phyloP scores from a whole-genome alignment of 2,329 filamentous ascomycete genomes.

The Scedosporium boydii region DNA sequence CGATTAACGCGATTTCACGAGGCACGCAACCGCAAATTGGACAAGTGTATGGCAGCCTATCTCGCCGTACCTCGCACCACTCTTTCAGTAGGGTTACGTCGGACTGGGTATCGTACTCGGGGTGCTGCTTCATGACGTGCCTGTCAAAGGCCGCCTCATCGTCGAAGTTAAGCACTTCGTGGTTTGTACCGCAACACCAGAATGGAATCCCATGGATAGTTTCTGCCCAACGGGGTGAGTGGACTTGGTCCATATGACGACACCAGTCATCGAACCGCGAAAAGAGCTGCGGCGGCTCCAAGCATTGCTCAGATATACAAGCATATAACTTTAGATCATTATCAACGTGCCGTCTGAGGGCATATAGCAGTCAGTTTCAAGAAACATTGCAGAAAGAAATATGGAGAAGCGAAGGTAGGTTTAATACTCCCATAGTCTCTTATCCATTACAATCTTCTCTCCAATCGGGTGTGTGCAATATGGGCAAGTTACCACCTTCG shows the following conservation, averaged over 20 bases:
- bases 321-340: not conserved
- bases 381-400: not conserved
- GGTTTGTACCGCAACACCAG: not conserved
- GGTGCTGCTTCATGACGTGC: not conserved
- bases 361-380: not conserved
- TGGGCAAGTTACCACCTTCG: not conserved
- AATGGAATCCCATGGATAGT: not conserved
- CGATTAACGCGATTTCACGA: not conserved
- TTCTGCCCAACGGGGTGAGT: not conserved
- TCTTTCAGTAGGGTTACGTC: not conserved
- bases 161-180: not conserved
- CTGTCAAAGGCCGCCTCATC: not conserved
- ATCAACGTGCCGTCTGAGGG: not conserved
- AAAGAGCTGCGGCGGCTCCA: not conserved
- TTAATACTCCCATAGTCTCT: not conserved
- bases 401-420: not conserved
- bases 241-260: not conserved
- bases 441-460: not conserved
- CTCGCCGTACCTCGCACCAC: not conserved
- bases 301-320: not conserved
- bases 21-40: not conserved
- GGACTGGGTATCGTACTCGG: not conserved
- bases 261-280: not conserved
- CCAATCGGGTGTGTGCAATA: not conserved
- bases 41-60: not conserved